A percentile compares a stretch with the other conserved stretches of the same genome.
phyloP scores from a whole-genome alignment of 495 filamentous ascomycete species.

The Chaetomium fimeti region DNA sequence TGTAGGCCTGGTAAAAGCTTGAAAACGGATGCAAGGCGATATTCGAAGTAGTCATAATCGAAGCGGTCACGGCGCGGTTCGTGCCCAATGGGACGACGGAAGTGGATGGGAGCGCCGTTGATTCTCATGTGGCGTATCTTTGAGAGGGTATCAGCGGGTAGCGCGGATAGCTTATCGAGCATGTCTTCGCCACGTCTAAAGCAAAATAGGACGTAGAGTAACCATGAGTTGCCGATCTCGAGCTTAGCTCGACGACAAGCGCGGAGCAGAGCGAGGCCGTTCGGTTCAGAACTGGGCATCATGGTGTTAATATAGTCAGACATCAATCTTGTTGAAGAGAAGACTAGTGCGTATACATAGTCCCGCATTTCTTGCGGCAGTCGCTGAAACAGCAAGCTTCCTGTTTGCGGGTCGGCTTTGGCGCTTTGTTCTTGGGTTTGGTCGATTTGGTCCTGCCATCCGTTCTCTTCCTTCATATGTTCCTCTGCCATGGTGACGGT shows the following conservation, averaged over 20 bases:
- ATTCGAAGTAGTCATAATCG: too few relatives aligned
- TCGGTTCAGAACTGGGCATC: not conserved
- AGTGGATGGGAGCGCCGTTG: too few relatives aligned
- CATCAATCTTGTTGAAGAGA: not conserved
- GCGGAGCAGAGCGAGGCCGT: conserved; percentile 8
- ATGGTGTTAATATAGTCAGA: not conserved
- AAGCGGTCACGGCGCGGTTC: too few relatives aligned
- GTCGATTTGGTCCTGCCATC: too few relatives aligned
- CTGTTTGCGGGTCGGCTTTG: not conserved
- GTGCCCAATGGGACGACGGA: too few relatives aligned
- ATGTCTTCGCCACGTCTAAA: not conserved
- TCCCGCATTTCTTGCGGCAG: conserved; percentile 8
- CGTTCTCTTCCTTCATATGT: too few relatives aligned
- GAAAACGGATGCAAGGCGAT: conserved; percentile 1
- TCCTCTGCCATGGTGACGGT: too few relatives aligned
- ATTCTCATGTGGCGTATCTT: not conserved
- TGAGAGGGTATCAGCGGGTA: not conserved
- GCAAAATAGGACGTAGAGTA: conserved; percentile 8
- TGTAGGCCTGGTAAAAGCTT: conserved; percentile 11
- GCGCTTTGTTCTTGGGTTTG: too few relatives aligned
- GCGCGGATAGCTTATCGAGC: not conserved
- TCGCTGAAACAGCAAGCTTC: conserved; percentile 6
- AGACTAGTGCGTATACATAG: not conserved
- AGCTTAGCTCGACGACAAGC: not conserved
- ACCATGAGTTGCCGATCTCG: conserved; percentile 13